A percentile compares a stretch with the other conserved stretches of the same genome.
Conservation (phyloP, 2,329 filamentous ascomycete species). For the Penicillium psychrosexuale region DNA sequence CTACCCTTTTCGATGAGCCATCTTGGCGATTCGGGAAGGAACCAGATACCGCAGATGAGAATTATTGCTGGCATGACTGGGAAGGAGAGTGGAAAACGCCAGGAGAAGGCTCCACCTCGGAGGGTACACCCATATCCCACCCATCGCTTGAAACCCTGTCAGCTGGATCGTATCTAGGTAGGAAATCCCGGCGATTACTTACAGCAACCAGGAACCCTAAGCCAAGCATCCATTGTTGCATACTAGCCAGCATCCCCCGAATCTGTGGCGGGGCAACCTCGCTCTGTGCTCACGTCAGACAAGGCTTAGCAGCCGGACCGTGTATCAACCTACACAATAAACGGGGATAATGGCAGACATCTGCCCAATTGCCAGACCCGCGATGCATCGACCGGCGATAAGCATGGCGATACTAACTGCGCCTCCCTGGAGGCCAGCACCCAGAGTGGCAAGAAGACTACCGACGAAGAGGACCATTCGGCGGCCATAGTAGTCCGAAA, state of each 20-base stretch:
- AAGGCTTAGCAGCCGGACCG: neutral
- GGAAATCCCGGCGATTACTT: conserved; percentile 18
- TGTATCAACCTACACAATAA: conserved; percentile 37
- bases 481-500: conserved; percentile 36
- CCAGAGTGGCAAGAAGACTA: conserved; percentile 32
- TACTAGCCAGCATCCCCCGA: conserved; percentile 41
- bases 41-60: conserved; percentile 33
- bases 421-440: conserved; percentile 38
- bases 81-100: conserved; percentile 37
- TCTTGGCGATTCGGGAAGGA: conserved; percentile 36
- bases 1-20: conserved; percentile 41
- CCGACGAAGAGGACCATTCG: conserved; percentile 35
- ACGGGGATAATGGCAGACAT: conserved; percentile 49
- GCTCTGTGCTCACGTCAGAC: conserved; percentile 23
- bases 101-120: conserved; percentile 29
- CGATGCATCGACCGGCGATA: conserved; percentile 51
- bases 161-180: neutral
- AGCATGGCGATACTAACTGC: conserved; percentile 44
- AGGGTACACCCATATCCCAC: conserved; percentile 49
- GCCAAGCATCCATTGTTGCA: conserved; percentile 48
- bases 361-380: conserved; percentile 50
- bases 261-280: conserved; percentile 42
- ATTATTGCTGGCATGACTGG: conserved; percentile 43
- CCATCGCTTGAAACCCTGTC: conserved; percentile 40
- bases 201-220: conserved; percentile 44